phyloP scores from a whole-genome alignment of 2,329 filamentous ascomycete genomes.

The Epichloe bromicola region DNA sequence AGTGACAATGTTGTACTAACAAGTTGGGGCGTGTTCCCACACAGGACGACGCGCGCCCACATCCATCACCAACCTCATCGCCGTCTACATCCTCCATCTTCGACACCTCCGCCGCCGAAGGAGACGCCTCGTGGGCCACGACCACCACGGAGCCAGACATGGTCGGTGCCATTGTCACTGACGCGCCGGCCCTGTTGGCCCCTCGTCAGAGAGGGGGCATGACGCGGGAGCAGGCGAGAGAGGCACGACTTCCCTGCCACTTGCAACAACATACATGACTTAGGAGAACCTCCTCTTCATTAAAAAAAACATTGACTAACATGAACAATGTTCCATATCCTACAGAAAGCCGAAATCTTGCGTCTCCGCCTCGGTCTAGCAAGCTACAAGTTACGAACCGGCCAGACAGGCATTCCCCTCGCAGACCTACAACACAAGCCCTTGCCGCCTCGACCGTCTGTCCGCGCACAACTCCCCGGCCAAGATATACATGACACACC shows the following conservation, averaged over 20 bases:
- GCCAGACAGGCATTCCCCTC: slow-evolving; percentile 54
- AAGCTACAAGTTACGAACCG: slow-evolving; percentile 62
- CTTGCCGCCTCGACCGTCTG: slow-evolving; percentile 12
- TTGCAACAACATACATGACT: no score
- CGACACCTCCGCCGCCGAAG: slow-evolving; percentile 33
- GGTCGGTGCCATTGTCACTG: slow-evolving; percentile 3
- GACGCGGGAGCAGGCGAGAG: slow-evolving; percentile 40
- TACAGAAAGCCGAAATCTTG: slow-evolving; percentile 50
- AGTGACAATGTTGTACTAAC: slow-evolving; percentile 5
- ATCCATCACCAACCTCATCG: slow-evolving; percentile 18
- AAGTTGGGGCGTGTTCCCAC: not conserved
- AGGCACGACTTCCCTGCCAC: slow-evolving; percentile 21
- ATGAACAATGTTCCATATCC: not conserved
- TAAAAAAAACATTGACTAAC: not conserved
- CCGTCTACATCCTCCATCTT: slow-evolving; percentile 37
- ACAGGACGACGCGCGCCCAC: slow-evolving; percentile 4
- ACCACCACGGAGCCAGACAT: slow-evolving; percentile 36
- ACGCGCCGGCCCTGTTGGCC: slow-evolving; percentile 1
- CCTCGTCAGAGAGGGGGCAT: slow-evolving; percentile 13
- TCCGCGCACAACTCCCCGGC: slow-evolving; percentile 14
- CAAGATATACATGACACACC: not conserved
- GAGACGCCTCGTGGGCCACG: slow-evolving; percentile 36
- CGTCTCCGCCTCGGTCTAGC: slow-evolving; percentile 57
- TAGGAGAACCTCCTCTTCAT: not conserved
- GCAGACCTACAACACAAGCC: slow-evolving; percentile 37